Evolutionary conservation across 495 filamentous ascomycete genomes (phyloP).

Genomic region (Chaetomidium leptoderma): DNA sequence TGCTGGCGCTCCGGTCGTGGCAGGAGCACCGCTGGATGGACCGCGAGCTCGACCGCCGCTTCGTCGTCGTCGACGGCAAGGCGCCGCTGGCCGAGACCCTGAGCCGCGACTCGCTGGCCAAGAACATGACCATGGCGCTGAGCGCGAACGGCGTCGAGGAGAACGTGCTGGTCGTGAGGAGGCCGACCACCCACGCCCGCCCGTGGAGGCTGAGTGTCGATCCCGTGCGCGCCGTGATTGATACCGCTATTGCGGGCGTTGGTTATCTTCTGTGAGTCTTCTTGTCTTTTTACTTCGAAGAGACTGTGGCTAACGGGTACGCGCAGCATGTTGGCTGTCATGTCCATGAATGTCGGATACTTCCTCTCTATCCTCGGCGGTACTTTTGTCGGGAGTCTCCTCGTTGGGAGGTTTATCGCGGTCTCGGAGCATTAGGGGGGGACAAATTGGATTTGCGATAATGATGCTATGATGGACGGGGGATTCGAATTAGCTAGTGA

Average conservation of each 20-base stretch:
- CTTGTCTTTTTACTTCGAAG: neutral
- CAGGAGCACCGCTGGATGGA: constrained; percentile 54
- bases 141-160: constrained; percentile 70
- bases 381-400: constrained; percentile 77
- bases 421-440: constrained; percentile 37
- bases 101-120: constrained; percentile 49
- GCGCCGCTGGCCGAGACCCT: constrained; percentile 52
- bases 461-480: neutral
- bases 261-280: constrained; percentile 79
- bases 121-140: constrained; percentile 54
- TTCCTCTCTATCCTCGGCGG: constrained; percentile 83
- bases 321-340: constrained; percentile 90
- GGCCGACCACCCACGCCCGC: constrained; percentile 36
- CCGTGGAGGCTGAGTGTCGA: constrained; percentile 81
- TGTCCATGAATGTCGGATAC: constrained; percentile 97
- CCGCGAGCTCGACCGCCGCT: constrained; percentile 63
- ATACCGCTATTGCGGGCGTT: constrained; percentile 65
- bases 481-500: neutral
- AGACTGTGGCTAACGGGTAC: constrained; percentile 14
- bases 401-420: constrained; percentile 62
- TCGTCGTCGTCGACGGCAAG: constrained; percentile 67
- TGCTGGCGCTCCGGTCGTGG: constrained; percentile 61
- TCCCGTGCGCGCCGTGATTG: constrained; percentile 63
- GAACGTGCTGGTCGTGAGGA: constrained; percentile 63
- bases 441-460: neutral